These are phyloP conservation scores for Closterium sp. DNA, from an alignment of 139 green algal species.

Conservation along the genomic window DNA sequence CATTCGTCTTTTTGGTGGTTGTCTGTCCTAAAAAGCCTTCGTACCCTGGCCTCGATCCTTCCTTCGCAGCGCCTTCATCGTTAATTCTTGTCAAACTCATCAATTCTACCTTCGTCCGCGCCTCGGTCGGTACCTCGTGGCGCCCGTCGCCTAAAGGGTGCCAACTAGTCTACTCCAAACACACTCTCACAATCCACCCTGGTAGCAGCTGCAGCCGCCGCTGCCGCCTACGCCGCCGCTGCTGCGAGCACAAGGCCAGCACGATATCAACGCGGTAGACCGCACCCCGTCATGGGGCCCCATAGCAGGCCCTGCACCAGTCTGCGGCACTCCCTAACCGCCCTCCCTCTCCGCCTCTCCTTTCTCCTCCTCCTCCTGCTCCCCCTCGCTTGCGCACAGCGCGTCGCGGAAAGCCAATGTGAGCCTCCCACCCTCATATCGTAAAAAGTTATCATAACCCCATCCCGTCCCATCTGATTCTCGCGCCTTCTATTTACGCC, in stretches of 20 bases:
- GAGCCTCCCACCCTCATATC: neutral
- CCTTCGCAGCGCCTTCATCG: no score
- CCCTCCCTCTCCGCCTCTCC: neutral
- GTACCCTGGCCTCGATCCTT: no score
- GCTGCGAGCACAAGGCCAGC: neutral
- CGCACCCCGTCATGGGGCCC: neutral
- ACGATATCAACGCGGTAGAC: neutral
- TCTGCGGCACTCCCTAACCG: neutral
- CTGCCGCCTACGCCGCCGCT: neutral
- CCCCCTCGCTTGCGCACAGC: neutral
- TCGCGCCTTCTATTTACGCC: no score
- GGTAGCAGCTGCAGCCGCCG: neutral
- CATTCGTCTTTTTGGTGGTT: no score
- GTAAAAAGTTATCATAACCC: neutral
- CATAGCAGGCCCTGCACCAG: neutral
- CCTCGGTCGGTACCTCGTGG: no score
- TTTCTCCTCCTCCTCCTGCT: constrained; percentile 8
- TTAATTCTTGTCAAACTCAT: no score
- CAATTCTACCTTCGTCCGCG: no score
- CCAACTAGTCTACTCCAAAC: no score
- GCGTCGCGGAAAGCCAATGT: neutral
- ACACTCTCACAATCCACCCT: no score
- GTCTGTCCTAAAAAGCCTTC: no score
- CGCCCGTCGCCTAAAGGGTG: no score
- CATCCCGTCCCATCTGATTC: no score